Conservation (phyloP, 140 eudicot genomes). For the Stevia rebaudiana region DNA sequence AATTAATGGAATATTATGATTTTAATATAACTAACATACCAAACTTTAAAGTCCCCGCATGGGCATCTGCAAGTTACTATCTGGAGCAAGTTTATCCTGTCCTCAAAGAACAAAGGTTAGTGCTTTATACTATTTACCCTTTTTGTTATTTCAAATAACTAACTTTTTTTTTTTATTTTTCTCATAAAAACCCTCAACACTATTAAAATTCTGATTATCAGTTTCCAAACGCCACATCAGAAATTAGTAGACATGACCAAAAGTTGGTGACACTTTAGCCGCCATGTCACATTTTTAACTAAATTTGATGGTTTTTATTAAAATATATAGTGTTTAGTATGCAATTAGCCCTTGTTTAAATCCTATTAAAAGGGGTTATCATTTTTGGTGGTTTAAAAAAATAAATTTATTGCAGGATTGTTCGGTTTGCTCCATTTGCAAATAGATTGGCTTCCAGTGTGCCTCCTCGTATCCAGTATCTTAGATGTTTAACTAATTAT, state of each 20-base stretch:
- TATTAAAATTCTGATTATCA: not conserved
- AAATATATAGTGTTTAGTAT: not conserved
- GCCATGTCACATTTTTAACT: not conserved
- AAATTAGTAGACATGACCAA: not conserved
- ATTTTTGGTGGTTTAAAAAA: conserved; percentile 14
- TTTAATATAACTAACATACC: conserved; percentile 57
- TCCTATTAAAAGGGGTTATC: not conserved
- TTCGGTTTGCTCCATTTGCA: conserved; percentile 86
- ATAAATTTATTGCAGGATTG: conserved; percentile 53
- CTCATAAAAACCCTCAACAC: not conserved
- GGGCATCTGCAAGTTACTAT: conserved; percentile 73
- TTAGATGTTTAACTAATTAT: conserved; percentile 83
- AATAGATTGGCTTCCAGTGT: conserved; percentile 74
- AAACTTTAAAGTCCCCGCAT: conserved; percentile 58
- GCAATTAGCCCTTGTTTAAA: conserved; percentile 6
- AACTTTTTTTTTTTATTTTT: not conserved
- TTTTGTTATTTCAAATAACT: not conserved
- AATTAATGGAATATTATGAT: conserved; percentile 55
- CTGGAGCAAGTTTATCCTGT: conserved; percentile 63
- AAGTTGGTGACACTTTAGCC: not conserved
- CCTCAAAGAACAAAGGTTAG: conserved; percentile 56
- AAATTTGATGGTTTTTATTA: not conserved
- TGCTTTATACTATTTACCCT: conserved; percentile 4
- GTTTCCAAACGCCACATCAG: not conserved
- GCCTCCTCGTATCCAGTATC: conserved; percentile 65